Conservation (phyloP, 2,329 filamentous ascomycete genomes). For the Eutypa lata region DNA sequence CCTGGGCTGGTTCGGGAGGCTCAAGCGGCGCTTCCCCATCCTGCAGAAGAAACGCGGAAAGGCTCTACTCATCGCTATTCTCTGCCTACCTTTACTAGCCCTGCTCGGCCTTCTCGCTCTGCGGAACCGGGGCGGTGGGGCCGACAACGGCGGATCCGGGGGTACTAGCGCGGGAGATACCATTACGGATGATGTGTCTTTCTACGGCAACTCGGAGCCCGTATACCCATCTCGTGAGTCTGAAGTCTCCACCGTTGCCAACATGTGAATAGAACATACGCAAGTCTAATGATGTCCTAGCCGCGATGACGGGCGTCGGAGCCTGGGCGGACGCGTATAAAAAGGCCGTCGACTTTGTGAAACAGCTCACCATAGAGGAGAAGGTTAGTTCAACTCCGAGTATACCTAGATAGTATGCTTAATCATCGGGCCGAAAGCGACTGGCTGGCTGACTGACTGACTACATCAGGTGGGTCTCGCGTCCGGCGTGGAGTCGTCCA, state of each 20-base stretch:
- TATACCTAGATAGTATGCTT: too few relatives aligned
- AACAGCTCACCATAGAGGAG: conserved; percentile 69
- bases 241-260: not conserved
- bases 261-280: conserved; percentile 2
- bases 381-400: conserved; percentile 59
- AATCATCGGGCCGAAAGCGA: not conserved
- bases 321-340: conserved; percentile 65
- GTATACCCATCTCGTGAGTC: conserved; percentile 51
- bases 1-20: conserved; percentile 12
- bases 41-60: conserved; percentile 24
- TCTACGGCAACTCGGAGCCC: conserved; percentile 48
- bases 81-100: conserved; percentile 28
- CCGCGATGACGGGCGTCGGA: conserved; percentile 56
- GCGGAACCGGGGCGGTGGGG: conserved; percentile 15
- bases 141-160: conserved; percentile 3
- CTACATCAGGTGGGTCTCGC: conserved; percentile 61
- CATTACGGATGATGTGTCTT: conserved; percentile 40
- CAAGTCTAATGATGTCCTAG: conserved; percentile 23
- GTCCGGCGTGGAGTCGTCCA: conserved; percentile 60
- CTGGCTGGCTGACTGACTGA: conserved; percentile 3
- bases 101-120: conserved; percentile 29
- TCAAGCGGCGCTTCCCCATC: conserved; percentile 23
- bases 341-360: conserved; percentile 67
- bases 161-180: conserved; percentile 9
- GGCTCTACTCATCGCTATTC: conserved; percentile 20